phyloP scores from a whole-genome alignment of 2,329 filamentous ascomycete species.

The Colletotrichum spinosum region DNA sequence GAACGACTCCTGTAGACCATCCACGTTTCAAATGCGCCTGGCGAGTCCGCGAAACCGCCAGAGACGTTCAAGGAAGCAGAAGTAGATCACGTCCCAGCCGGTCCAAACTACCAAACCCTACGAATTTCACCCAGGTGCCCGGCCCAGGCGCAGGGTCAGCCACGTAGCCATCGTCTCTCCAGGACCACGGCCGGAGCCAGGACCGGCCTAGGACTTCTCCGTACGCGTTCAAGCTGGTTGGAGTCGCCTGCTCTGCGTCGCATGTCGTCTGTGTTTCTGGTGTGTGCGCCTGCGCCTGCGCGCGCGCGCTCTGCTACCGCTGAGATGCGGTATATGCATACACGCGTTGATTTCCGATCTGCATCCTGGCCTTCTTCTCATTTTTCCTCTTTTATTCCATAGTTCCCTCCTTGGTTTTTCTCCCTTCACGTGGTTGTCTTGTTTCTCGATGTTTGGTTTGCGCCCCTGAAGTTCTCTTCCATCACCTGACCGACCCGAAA shows the following conservation, averaged over 20 bases:
- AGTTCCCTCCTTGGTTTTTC: neutral
- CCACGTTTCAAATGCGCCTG: conserved; percentile 38
- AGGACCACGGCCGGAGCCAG: neutral
- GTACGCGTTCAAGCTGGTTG: conserved; percentile 5
- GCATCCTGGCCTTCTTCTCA: conserved; percentile 1
- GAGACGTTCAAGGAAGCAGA: conserved; percentile 35
- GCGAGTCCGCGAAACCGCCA: conserved; percentile 34
- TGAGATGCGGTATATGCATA: conserved; percentile 9
- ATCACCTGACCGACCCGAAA: neutral
- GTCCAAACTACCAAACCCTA: conserved; percentile 39
- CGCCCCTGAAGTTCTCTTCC: neutral
- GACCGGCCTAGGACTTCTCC: neutral
- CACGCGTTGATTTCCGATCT: conserved; percentile 27
- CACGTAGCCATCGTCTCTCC: neutral
- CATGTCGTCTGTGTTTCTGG: conserved; percentile 36
- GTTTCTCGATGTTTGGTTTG: neutral
- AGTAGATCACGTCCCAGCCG: conserved; percentile 44
- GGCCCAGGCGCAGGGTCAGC: conserved; percentile 33
- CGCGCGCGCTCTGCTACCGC: conserved; percentile 7
- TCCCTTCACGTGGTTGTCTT: neutral
- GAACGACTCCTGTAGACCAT: conserved; percentile 39
- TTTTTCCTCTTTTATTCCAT: neutral
- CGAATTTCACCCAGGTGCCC: conserved; percentile 35
- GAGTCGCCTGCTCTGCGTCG: conserved; percentile 35
- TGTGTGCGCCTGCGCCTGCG: conserved; percentile 28